These are phyloP conservation scores for Zymoseptoria crescenta DNA, from an alignment of 2,329 filamentous ascomycete species.

Conservation along the genomic window DNA sequence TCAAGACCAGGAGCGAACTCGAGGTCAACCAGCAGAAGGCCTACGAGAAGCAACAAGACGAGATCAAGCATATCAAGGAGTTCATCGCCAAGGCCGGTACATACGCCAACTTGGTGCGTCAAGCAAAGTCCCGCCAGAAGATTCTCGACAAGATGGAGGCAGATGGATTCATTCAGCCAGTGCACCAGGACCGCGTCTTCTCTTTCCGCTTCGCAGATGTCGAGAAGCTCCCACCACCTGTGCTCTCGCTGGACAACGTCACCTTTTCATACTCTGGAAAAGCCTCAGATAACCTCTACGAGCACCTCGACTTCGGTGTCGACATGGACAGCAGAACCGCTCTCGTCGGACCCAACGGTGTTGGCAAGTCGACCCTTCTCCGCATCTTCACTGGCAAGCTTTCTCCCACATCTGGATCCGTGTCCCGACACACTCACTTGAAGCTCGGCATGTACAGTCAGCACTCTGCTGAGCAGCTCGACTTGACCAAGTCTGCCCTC, in stretches of 20 bases:
- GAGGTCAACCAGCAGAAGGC: constrained; percentile 99
- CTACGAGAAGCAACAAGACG: constrained; percentile 97
- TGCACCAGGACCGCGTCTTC: constrained; percentile 78
- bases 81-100: constrained; percentile 99
- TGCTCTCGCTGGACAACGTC: constrained; percentile 92
- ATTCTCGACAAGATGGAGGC: constrained; percentile 99
- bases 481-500: constrained; percentile 92
- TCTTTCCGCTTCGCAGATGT: constrained; percentile 98
- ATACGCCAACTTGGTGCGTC: constrained; percentile 96
- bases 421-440: constrained; percentile 92
- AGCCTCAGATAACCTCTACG: constrained; percentile 83
- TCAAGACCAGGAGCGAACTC: constrained; percentile 88
- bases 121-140: constrained; percentile 99
- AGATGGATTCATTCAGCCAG: constrained; percentile 93
- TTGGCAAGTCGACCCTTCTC: constrained; percentile 94
- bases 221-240: constrained; percentile 96
- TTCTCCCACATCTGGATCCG: constrained; percentile 69
- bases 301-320: constrained; percentile 93
- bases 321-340: constrained; percentile 99
- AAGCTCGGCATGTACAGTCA: constrained; percentile 98
- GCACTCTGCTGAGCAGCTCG: constrained; percentile 96
- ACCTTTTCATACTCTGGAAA: constrained; percentile 97
- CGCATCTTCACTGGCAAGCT: constrained; percentile 95
- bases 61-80: constrained; percentile 99
- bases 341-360: constrained; percentile 96